Evolutionary conservation across 2,329 filamentous ascomycete genomes (phyloP).

Genomic region (Talaromyces piceae): DNA sequence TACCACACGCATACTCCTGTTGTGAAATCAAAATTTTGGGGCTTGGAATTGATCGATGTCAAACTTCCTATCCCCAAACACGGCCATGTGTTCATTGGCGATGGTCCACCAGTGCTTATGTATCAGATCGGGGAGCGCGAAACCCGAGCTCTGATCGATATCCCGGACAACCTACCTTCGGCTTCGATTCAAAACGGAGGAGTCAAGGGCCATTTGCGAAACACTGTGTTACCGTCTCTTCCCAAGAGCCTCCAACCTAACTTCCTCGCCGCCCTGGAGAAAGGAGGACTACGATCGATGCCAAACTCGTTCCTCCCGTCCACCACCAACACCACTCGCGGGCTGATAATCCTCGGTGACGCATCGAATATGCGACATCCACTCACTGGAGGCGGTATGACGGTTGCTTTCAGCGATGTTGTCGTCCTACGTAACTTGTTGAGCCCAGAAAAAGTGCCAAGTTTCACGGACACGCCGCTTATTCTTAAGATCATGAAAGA

Average conservation of each 20-base stretch:
- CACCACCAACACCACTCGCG: conserved; percentile 61
- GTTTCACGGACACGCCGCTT: conserved; percentile 58
- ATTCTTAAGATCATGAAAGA: conserved; percentile 61
- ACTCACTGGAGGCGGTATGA: conserved; percentile 95
- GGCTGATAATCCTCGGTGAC: conserved; percentile 79
- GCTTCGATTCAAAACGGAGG: conserved; percentile 70
- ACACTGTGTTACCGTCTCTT: conserved; percentile 70
- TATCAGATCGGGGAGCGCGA: conserved; percentile 97
- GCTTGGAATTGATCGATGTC: conserved; percentile 83
- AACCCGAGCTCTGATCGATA: conserved; percentile 81
- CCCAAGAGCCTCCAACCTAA: conserved; percentile 64
- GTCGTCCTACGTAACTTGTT: conserved; percentile 69
- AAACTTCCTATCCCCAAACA: conserved; percentile 65
- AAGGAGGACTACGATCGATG: conserved; percentile 79
- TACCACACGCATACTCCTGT: conserved; percentile 60
- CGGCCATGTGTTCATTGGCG: conserved; percentile 81
- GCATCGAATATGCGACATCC: conserved; percentile 99
- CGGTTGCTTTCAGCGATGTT: conserved; percentile 89
- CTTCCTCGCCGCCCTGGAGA: conserved; percentile 68
- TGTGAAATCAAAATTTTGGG: conserved; percentile 84
- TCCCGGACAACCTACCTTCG: conserved; percentile 68
- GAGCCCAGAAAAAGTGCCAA: conserved; percentile 58
- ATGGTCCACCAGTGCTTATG: conserved; percentile 71
- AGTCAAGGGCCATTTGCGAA: conserved; percentile 73
- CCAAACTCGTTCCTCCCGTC: conserved; percentile 92